A percentile compares a stretch with the other conserved stretches of the same genome.
Conservation (phyloP, 23 red algal genomes). For the Gracilaria vermiculophylla region DNA sequence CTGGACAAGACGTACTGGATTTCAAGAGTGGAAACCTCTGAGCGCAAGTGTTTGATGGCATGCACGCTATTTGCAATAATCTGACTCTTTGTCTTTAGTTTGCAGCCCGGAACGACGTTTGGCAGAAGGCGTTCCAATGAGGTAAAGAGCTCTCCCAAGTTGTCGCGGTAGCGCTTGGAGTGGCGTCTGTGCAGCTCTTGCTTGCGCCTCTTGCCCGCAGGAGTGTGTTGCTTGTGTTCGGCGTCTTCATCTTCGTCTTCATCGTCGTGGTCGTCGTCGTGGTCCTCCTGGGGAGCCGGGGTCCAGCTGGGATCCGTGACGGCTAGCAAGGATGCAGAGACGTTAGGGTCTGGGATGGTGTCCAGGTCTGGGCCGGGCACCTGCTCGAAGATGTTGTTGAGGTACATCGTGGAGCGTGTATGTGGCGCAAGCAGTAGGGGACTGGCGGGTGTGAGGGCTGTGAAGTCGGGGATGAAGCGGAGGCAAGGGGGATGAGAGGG, state of each 20-base stretch:
- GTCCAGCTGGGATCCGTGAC: not conserved
- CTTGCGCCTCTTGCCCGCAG: conserved; percentile 50
- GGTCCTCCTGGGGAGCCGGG: not conserved
- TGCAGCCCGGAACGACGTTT: conserved; percentile 49
- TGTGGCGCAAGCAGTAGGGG: no score
- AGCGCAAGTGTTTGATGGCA: conserved; percentile 43
- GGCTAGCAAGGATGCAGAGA: not conserved
- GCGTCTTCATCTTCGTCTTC: conserved; percentile 55
- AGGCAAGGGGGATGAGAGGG: not conserved
- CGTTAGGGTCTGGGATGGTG: not conserved
- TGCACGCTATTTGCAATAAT: conserved; percentile 56
- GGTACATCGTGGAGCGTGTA: not conserved
- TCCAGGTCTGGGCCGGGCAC: not conserved
- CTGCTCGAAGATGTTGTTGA: conserved; percentile 46
- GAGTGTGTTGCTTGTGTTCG: not conserved
- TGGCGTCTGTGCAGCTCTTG: conserved; percentile 72
- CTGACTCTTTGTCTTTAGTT: conserved; percentile 65
- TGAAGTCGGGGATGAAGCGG: not conserved
- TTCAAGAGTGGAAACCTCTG: conserved; percentile 49
- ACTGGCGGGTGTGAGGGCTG: not conserved
- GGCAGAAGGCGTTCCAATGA: conserved; percentile 46
- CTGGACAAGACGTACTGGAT: conserved; percentile 58
- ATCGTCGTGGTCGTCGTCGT: conserved; percentile 50
- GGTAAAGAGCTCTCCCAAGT: conserved; percentile 55
- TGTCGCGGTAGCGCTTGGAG: conserved; percentile 72